Percentiles rank a stretch among this genome's conserved stretches.
Conservation (phyloP, 352 stramenopile species). For the Saprolegnia parasitica region DNA sequence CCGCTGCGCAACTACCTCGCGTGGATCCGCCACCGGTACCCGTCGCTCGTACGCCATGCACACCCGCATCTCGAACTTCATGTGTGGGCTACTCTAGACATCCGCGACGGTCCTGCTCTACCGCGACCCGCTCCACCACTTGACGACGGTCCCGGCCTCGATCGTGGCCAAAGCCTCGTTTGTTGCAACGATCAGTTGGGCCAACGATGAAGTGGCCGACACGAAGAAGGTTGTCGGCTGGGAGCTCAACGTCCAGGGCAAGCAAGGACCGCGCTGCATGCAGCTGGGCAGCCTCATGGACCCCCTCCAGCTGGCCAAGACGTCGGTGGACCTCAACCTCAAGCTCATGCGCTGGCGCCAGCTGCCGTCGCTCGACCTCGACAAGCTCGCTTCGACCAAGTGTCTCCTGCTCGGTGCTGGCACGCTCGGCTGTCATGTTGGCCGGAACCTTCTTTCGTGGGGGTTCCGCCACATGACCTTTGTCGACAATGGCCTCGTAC, state of each 20-base stretch:
- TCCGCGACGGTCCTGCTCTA: constrained; percentile 28
- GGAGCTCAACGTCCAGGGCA: constrained; percentile 68
- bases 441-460: constrained; percentile 94
- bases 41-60: not conserved
- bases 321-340: constrained; percentile 97
- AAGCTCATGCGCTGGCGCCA: constrained; percentile 99
- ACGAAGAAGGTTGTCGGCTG: constrained; percentile 47
- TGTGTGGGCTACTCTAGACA: not conserved
- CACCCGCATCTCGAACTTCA: constrained; percentile 36
- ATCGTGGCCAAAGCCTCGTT: constrained; percentile 30
- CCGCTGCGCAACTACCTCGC: constrained; percentile 85
- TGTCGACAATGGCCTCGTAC: constrained; percentile 91
- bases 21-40: constrained; percentile 42
- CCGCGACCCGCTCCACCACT: constrained; percentile 32
- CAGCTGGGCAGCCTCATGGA: constrained; percentile 68
- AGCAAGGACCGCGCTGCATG: constrained; percentile 70
- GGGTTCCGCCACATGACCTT: constrained; percentile 97
- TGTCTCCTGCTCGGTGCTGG: constrained; percentile 94
- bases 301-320: constrained; percentile 87
- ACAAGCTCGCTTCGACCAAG: constrained; percentile 85
- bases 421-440: constrained; percentile 97
- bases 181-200: constrained; percentile 39
- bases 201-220: not conserved
- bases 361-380: constrained; percentile 91
- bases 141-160: not conserved